phyloP scores from a whole-genome alignment of 306 rosid species.

The Vicia faba region DNA sequence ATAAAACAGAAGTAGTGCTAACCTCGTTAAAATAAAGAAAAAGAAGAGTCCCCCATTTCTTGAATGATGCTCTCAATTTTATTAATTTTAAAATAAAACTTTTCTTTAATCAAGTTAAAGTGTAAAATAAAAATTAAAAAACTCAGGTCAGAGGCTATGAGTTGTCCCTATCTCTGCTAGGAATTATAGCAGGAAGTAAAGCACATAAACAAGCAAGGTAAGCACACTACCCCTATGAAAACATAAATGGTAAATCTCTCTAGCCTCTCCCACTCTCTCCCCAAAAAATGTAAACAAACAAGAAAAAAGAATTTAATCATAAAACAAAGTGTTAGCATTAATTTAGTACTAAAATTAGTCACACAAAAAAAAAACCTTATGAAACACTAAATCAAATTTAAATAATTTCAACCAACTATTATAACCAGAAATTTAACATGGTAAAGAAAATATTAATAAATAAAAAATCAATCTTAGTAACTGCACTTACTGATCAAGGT shows the following conservation, averaged over 20 bases:
- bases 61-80: too few species aligned
- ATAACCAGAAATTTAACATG: too few species aligned
- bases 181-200: slow-evolving; percentile 40
- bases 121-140: not conserved
- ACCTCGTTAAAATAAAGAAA: too few species aligned
- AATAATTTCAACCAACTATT: too few species aligned
- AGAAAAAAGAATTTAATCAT: slow-evolving; percentile 1
- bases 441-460: not conserved
- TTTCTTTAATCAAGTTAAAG: not conserved
- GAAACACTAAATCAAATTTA: too few species aligned
- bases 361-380: too few species aligned
- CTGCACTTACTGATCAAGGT: slow-evolving; percentile 78
- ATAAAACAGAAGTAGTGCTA: too few species aligned
- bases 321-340: not conserved
- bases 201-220: slow-evolving; percentile 31
- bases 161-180: slow-evolving; percentile 43
- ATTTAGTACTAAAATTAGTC: not conserved
- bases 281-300: not conserved
- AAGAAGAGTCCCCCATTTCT: too few species aligned
- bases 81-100: too few species aligned
- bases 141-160: slow-evolving; percentile 19
- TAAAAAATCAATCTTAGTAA: not conserved
- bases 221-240: slow-evolving; percentile 14
- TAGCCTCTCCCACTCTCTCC: not conserved
- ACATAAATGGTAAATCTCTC: not conserved